Evolutionary conservation across 305 asterid genomes (phyloP), one percentile per base, ranked within the genome.

Genomic region (Rubia balearica): DNA sequence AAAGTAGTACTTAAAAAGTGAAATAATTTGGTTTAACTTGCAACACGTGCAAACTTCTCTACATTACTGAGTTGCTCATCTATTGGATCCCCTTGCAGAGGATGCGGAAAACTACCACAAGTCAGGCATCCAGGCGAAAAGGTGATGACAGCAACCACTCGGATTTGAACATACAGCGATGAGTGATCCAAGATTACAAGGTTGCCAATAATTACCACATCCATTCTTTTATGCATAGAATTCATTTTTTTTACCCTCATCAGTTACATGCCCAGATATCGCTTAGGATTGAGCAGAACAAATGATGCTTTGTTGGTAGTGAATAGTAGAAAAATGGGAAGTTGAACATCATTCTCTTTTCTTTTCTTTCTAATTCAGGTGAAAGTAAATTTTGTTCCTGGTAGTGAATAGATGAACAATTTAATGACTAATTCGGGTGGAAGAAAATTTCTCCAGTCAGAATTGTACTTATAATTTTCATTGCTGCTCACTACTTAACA

Each of bases 211-310:
- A 3, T 8, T 51, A 51, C 10, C 1, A 6, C 22, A 51, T 7
- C 36, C 16, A 43, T 43, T 49, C 70, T 72, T 59, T 71, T 57
- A 73, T 66, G 74, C 74, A 59, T 71, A 59, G 61, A 69, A 68
- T 27, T 61, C 70, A 53, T 19, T 19, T 8, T 19, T 27, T 7
- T 53, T 10, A 53, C 60, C 60, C 24, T 19, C 60, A 21, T n/a
- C 64, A 13, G 71, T 17, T 73, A 56, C 64, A 22, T 61, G 67
- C 69, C 48, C 64, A 17, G 7, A 33, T 77, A 77, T 53, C 40
- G 64, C 61, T 60, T 24, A 49, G 69, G 61, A 55, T 61, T 22
- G 61, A 70, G 33, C 56, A 49, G 7, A 8, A 60, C 76, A 60
- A 55, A 38, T 40, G 40, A 36, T 43, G 65, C 27, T 21, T 48